Evolutionary conservation across 148 eudicot genomes (phyloP), one percentile per base, ranked within the genome.

Genomic region (Bassia scoparia): DNA sequence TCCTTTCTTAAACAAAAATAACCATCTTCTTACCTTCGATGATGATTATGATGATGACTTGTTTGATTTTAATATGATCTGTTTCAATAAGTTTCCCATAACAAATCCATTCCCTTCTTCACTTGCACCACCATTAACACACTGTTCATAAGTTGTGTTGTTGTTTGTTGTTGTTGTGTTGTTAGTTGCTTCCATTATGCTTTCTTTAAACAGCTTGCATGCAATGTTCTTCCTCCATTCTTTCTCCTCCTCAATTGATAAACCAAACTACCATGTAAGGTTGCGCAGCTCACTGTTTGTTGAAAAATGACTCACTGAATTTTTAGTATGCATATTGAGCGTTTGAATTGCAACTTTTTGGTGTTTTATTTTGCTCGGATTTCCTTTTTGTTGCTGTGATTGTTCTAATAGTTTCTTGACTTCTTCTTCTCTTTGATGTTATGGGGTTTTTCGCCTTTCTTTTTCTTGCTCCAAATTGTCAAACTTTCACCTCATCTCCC

Each of bases 181-280:
- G 1, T 67, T 60, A n/a, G 0, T 77, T 80, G 5, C 54, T 59
- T 17, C 63, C 54, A 58, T 85, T 85, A 79, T 90, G 84, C 35
- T n/a, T 44, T 54, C 92, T 97, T 96, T 97, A n/a, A 92, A 92
- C 4, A 96, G 78, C 81, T 88, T 92, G 59, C 97, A 88, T 0
- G 94, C 99, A 96, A 74, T 2, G 99, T 92, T 66, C 90, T 80
- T 53, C 49, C 86, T 86, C 97, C 97, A 96, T 34, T 92, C 97
- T 67, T 77, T 96, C 49, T 89, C 97, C 70, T 73, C 87, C 75
- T 88, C 89, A 88, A 84, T 85, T 1, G 97, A 94, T 33, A 91
- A 12, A n/a, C 93, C 92, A 83, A 82, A 68, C 83, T 85, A 43
- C 82, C 13, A 86, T 68, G 60, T 46, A 71, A 5, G 81, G 73